Evolutionary conservation across 2,329 filamentous ascomycete genomes (phyloP).

Genomic region (Colletotrichum chrysophilum): DNA sequence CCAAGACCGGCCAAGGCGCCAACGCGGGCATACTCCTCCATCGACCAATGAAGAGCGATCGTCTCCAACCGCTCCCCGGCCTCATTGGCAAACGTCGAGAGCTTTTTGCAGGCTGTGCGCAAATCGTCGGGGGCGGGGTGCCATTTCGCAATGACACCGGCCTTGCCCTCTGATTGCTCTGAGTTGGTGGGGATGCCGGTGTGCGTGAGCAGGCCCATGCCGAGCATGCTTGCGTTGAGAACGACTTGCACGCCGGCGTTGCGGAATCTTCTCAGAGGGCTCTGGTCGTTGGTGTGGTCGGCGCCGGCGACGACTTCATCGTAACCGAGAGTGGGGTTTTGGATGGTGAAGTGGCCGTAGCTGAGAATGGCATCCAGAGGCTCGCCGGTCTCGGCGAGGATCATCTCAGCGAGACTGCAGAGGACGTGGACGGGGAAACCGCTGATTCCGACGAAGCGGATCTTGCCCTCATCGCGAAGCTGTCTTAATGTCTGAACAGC

Average conservation of each 20-base stretch:
- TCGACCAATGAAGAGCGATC: conserved; percentile 81
- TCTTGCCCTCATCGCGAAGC: conserved; percentile 73
- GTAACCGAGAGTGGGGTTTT: conserved; percentile 52
- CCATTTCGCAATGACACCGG: conserved; percentile 80
- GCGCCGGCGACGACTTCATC: conserved; percentile 90
- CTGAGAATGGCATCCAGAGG: conserved; percentile 7
- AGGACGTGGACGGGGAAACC: conserved; percentile 84
- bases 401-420: conserved; percentile 67
- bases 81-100: conserved; percentile 66
- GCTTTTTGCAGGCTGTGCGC: conserved; percentile 65
- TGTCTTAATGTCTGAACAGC: conserved; percentile 75
- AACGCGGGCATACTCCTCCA: conserved; percentile 65
- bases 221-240: conserved; percentile 85
- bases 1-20: conserved; percentile 49
- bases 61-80: conserved; percentile 79
- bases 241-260: conserved; percentile 81
- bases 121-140: conserved; percentile 81
- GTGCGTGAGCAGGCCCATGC: conserved; percentile 86
- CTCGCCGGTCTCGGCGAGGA: conserved; percentile 13
- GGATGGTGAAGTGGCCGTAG: conserved; percentile 18
- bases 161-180: conserved; percentile 47
- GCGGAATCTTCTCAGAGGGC: conserved; percentile 67
- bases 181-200: conserved; percentile 61
- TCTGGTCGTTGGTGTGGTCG: conserved; percentile 88
- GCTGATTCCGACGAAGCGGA: conserved; percentile 88